Evolutionary conservation across 1,284 basidiomycete species (phyloP).

Genomic region (Ustilago loliicola): DNA sequence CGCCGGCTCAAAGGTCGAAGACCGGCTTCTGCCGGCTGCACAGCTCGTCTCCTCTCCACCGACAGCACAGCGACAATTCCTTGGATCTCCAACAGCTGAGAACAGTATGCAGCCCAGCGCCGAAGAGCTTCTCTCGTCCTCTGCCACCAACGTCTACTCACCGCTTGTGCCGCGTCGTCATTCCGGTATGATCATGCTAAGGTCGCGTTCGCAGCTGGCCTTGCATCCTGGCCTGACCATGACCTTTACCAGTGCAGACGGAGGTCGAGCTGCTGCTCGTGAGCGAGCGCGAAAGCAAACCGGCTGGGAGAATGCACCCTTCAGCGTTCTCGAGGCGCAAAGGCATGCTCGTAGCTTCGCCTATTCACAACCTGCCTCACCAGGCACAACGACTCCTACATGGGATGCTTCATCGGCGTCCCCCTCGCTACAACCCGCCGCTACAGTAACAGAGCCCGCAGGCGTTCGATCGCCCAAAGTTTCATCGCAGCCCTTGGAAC

Average conservation of each 20-base stretch:
- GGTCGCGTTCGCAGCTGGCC: constrained; percentile 58
- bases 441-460: constrained; percentile 20
- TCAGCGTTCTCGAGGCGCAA: constrained; percentile 60
- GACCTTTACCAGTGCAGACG: constrained; percentile 49
- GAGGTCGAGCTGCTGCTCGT: constrained; percentile 60
- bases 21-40: not conserved
- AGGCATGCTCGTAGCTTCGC: constrained; percentile 33
- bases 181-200: constrained; percentile 58
- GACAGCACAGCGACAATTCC: not conserved
- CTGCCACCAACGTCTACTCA: constrained; percentile 15
- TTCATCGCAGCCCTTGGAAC: constrained; percentile 20
- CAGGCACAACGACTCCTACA: constrained; percentile 20
- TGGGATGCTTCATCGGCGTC: constrained; percentile 31
- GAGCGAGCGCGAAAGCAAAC: constrained; percentile 53
- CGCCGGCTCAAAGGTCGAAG: not conserved
- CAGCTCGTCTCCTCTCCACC: constrained; percentile 5
- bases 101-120: constrained; percentile 34
- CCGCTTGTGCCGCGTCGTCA: constrained; percentile 54
- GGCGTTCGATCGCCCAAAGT: constrained; percentile 17
- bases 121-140: constrained; percentile 37
- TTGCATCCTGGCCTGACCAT: constrained; percentile 49
- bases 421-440: constrained; percentile 27
- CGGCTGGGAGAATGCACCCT: constrained; percentile 57
- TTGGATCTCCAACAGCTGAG: constrained; percentile 9
- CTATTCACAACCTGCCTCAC: constrained; percentile 50